Base-by-base conservation (phyloP, 768 basidiomycete genomes). In the Pulveroboletus ravenelii region DNA sequence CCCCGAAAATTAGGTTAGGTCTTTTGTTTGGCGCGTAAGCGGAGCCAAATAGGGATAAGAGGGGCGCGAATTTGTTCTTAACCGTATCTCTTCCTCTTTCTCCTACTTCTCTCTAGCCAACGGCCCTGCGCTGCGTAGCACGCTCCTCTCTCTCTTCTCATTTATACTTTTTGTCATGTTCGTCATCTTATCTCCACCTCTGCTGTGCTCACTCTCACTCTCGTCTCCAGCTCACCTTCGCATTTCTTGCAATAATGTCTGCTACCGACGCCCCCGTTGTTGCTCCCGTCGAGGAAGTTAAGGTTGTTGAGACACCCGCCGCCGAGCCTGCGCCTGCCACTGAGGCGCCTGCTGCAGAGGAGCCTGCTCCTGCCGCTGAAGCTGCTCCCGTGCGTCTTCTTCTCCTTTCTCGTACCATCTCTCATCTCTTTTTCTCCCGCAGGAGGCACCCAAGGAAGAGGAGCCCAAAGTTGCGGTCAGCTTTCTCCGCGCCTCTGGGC, bases 211-310 rank as follows among this genome's bases (percentile, higher is more conserved):
- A 13, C 41, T 32, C 50, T 60, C 13, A 51, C 25, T 27, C n/a
- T 51, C 48, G 43, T 58, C 50, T 39, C 25, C 67, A 82, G 80
- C 80, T 78, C 78, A 76, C 59, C 69, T 74, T 76, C 74, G 72
- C 68, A 72, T 67, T 72, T 73, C 72, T 66, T 74, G 71, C 73
- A 73, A 81, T 89, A 89, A 91, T 93, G 88, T 90, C 89, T 78
- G 79, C 85, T 71, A 68, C 84, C 63, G 86, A 84, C 71, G 70
- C 72, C 65, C 62, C 74, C 66, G 73, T 73, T 64, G 75, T 65
- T 61, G 71, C 62, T 44, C 63, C 74, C 67, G 69, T 72, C 50
- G 82, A 82, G 70, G 84, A 81, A 67, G 70, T 73, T 52, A 78
- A 78, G 71, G 70, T 70, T 56, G 66, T 62, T 53, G 81, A 80